Base-by-base conservation (phyloP, 1,284 basidiomycete genomes). In the Moesziomyces sp. region DNA sequence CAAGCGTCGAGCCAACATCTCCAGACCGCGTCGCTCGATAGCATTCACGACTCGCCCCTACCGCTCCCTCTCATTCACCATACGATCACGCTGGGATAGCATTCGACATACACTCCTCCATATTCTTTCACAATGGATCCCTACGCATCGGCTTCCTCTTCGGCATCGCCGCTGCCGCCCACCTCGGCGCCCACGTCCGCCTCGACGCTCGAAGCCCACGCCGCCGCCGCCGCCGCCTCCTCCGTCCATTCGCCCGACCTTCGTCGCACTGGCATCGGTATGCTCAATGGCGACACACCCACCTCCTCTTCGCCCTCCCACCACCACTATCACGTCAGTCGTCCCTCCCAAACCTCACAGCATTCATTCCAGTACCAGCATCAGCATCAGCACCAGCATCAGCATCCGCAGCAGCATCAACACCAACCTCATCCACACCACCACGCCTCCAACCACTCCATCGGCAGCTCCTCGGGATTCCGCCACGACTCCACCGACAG, bases 161-260 rank as follows among this genome's bases (percentile, higher is more conserved):
- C 30, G 8, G 9, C 30, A 10, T 11, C 30, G 30, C 30, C 30
- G 30, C 30, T 11, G 30, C 30, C 52, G 98, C 99, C 96, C 95
- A 98, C 81, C 88, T 99, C 44, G 97, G 97, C 70, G 91, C 99
- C 8, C 97, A 99, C 85, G 96, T 99, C 84, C 89, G 97, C 46
- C 94, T 99, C 42, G 97, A 99, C 49, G 70, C 35, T 26, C 24
- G 24, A 38, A 6, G 13, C 35, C 5, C 35, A 38, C 13, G 26
- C 33, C 19, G 35, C 40, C 14, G 21, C 52, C 13, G 26, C 33
- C 19, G 35, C 40, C 14, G 21, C 52, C 10, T 43, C 56, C 7
- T 33, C 57, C 5, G 38, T 46, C 16, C 64, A 60, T 9, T 55
- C 55, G 9, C 49, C 56, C 6, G 66, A 69, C 16, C 18, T 49